phyloP scores from a whole-genome alignment of 73 alveolate species.

The Paramecium sonneborni region DNA sequence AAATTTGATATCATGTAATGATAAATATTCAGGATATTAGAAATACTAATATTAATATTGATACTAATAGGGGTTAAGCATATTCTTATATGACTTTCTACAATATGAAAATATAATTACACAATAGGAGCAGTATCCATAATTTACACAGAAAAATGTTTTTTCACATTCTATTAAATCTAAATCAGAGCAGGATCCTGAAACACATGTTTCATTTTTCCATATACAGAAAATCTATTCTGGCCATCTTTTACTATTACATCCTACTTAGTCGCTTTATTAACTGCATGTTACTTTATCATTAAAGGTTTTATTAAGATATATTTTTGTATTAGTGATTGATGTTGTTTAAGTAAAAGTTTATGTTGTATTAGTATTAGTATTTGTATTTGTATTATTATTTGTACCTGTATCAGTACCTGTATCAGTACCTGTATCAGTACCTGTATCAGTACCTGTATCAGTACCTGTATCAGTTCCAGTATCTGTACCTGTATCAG shows the following conservation, averaged over 20 bases:
- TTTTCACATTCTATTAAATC: neutral
- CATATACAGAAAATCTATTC: conserved; percentile 34
- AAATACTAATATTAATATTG: neutral
- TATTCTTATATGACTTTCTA: neutral
- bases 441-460: neutral
- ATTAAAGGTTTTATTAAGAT: conserved; percentile 8
- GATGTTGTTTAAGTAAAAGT: conserved; percentile 10
- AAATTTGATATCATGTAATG: neutral
- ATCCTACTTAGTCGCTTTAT: conserved; percentile 6
- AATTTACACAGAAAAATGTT: conserved; percentile 33
- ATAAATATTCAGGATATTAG: neutral
- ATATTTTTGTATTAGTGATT: neutral
- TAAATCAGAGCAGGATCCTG: neutral
- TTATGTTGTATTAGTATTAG: conserved; percentile 1
- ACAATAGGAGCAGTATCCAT: neutral
- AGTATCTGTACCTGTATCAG: neutral
- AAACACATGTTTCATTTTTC: conserved; percentile 3
- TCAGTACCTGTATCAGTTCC: neutral
- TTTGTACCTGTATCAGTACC: neutral
- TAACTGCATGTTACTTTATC: conserved; percentile 12
- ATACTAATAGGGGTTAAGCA: neutral
- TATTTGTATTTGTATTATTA: neutral
- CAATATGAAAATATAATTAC: neutral
- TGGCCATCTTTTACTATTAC: conserved; percentile 57
- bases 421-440: neutral